These are phyloP conservation scores for Galerina sulciceps DNA, from an alignment of 768 basidiomycete genomes.

Conservation along the genomic window DNA sequence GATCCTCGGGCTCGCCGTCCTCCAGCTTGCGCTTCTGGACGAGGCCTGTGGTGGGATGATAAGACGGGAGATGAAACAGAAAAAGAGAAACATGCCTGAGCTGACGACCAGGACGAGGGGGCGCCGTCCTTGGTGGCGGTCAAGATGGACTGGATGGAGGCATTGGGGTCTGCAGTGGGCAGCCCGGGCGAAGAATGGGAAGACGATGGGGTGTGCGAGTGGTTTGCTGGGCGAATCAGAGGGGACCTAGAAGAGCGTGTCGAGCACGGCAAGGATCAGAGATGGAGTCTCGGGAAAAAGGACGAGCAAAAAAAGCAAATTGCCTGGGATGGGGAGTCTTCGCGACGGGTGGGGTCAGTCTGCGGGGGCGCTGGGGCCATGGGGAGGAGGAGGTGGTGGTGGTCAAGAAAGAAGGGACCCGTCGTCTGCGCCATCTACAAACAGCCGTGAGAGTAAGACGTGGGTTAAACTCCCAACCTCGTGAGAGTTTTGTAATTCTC, in stretches of 20 bases:
- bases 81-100: constrained; percentile 20
- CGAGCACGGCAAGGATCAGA: constrained; percentile 24
- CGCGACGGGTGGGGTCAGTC: constrained; percentile 21
- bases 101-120: constrained; percentile 41
- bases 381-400: constrained; percentile 48
- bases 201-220: constrained; percentile 30
- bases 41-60: constrained; percentile 33
- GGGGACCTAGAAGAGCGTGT: constrained; percentile 27
- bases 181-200: constrained; percentile 29
- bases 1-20: constrained; percentile 61
- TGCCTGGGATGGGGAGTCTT: constrained; percentile 28
- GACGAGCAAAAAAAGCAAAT: constrained; percentile 25
- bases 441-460: constrained; percentile 52
- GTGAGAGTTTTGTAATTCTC: constrained; percentile 33
- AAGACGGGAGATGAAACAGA: not conserved
- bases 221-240: constrained; percentile 18
- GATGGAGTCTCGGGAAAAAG: constrained; percentile 24
- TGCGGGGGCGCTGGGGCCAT: constrained; percentile 37
- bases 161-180: constrained; percentile 47
- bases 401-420: constrained; percentile 49
- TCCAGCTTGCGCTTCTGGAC: constrained; percentile 80
- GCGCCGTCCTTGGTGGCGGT: constrained; percentile 49
- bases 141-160: constrained; percentile 54
- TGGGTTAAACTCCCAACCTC: constrained; percentile 39
- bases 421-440: constrained; percentile 44